A percentile compares a stretch with the other conserved stretches of the same genome.
Evolutionary conservation across 2,329 filamentous ascomycete genomes (phyloP).

Genomic region (Phoma sp.): DNA sequence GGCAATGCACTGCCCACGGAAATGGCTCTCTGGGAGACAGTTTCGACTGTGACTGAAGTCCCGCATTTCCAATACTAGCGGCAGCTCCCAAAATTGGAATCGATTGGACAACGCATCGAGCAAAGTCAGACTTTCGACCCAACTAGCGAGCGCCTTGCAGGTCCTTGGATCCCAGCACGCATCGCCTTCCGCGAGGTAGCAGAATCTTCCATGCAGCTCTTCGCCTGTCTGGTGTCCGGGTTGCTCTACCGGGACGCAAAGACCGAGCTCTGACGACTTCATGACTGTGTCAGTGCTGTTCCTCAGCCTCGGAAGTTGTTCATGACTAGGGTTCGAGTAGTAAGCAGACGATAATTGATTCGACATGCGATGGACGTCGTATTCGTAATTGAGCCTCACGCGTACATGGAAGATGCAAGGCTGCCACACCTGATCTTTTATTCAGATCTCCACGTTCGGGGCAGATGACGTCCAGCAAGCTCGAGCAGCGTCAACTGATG

Average conservation of each 20-base stretch:
- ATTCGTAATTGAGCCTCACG: slow-evolving; percentile 15
- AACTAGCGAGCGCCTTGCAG: slow-evolving; percentile 22
- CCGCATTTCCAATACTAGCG: slow-evolving; percentile 20
- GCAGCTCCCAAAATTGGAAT: slow-evolving; percentile 28
- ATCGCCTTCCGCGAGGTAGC: slow-evolving; percentile 17
- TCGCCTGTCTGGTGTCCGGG: slow-evolving; percentile 1
- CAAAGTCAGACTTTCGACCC: slow-evolving; percentile 16
- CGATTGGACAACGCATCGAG: slow-evolving; percentile 28
- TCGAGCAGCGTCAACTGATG: slow-evolving; percentile 3
- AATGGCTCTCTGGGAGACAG: slow-evolving; percentile 20
- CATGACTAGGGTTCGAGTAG: slow-evolving; percentile 14
- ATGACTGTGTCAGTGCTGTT: slow-evolving; percentile 4
- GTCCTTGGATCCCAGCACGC: slow-evolving; percentile 1
- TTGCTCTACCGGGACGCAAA: slow-evolving; percentile 7
- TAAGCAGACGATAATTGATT: slow-evolving; percentile 29
- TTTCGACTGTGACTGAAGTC: slow-evolving; percentile 12
- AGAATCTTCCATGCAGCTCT: slow-evolving; percentile 14
- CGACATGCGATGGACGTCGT: slow-evolving; percentile 19
- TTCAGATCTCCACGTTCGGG: slow-evolving; percentile 13
- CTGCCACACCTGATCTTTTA: slow-evolving; percentile 8
- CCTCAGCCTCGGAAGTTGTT: slow-evolving; percentile 11
- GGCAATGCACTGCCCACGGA: slow-evolving; percentile 26
- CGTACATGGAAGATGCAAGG: slow-evolving; percentile 12
- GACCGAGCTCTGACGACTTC: slow-evolving; percentile 14
- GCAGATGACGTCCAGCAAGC: slow-evolving; percentile 7